phyloP scores from a whole-genome alignment of 1,284 basidiomycete genomes.

The Paramarasmius palmivorus region DNA sequence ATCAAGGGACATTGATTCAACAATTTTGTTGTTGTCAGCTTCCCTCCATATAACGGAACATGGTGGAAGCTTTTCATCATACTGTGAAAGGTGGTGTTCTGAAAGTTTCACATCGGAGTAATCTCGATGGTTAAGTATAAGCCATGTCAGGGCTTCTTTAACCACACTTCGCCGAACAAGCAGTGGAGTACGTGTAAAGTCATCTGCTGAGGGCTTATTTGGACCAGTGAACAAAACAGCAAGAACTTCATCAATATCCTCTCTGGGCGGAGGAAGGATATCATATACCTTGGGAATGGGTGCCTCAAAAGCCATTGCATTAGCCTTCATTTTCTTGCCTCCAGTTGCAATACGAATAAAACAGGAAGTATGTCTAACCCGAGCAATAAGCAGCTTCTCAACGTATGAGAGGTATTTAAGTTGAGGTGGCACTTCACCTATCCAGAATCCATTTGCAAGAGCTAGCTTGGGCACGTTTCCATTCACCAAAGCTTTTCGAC shows the following conservation, averaged over 20 bases:
- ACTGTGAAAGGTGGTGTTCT: constrained; percentile 29
- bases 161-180: constrained; percentile 32
- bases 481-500: constrained; percentile 16
- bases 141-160: constrained; percentile 32
- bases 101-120: constrained; percentile 37
- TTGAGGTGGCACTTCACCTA: constrained; percentile 33
- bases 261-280: constrained; percentile 29
- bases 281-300: constrained; percentile 34
- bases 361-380: too few species aligned
- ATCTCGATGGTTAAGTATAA: constrained; percentile 36
- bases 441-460: constrained; percentile 37
- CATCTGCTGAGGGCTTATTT: constrained; percentile 28
- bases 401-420: too few species aligned
- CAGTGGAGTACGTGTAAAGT: constrained; percentile 35
- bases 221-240: constrained; percentile 36
- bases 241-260: constrained; percentile 36
- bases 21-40: constrained; percentile 16
- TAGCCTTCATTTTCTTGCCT: too few species aligned
- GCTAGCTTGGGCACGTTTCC: constrained; percentile 25
- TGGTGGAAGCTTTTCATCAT: too few species aligned
- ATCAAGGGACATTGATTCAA: constrained; percentile 16
- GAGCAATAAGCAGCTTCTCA: too few species aligned
- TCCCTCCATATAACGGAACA: constrained; percentile 26
- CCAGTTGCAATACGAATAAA: too few species aligned
- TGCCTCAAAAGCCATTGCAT: constrained; percentile 33